These are phyloP conservation scores for Abrus precatorius DNA, from an alignment of 306 rosid species.

Conservation along the genomic window DNA sequence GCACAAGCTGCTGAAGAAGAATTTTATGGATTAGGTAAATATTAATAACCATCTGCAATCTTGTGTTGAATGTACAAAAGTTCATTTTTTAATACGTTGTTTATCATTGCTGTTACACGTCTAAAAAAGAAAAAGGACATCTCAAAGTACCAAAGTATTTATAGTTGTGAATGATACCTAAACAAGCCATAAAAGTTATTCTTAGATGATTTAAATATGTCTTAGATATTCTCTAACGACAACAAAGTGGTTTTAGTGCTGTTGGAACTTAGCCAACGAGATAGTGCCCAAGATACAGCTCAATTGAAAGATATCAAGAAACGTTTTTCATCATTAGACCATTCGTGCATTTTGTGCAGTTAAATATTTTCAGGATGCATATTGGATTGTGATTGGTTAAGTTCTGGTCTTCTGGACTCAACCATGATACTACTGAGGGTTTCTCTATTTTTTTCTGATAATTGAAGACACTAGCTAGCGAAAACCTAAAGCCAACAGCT, in stretches of 20 bases:
- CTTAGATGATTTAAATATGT: not conserved
- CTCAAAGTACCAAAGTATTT: slow-evolving; percentile 18
- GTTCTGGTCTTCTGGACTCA: slow-evolving; percentile 16
- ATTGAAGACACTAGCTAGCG: slow-evolving; percentile 8
- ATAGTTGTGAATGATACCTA: not conserved
- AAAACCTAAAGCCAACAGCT: not conserved
- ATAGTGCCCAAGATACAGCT: not conserved
- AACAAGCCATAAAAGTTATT: not conserved
- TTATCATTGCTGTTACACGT: slow-evolving; percentile 18
- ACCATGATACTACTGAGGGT: not conserved
- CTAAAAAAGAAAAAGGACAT: not conserved
- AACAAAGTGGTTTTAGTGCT: slow-evolving; percentile 18
- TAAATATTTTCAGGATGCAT: slow-evolving; percentile 28
- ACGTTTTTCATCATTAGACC: not conserved
- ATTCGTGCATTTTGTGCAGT: slow-evolving; percentile 23
- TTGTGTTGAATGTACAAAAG: slow-evolving; percentile 8
- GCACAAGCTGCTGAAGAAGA: slow-evolving; percentile 74
- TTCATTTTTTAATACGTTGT: slow-evolving; percentile 27
- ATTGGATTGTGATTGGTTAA: not conserved
- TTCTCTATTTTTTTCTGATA: slow-evolving; percentile 17
- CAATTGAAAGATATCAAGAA: not conserved
- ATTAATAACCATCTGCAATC: slow-evolving; percentile 29
- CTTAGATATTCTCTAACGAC: not conserved
- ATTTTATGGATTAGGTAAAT: slow-evolving; percentile 89
- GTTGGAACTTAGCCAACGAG: slow-evolving; percentile 12